A percentile compares a stretch with the other conserved stretches of the same genome.
These are phyloP conservation scores for Melastoma candidum DNA, from an alignment of 441 rosid species.

Conservation along the genomic window DNA sequence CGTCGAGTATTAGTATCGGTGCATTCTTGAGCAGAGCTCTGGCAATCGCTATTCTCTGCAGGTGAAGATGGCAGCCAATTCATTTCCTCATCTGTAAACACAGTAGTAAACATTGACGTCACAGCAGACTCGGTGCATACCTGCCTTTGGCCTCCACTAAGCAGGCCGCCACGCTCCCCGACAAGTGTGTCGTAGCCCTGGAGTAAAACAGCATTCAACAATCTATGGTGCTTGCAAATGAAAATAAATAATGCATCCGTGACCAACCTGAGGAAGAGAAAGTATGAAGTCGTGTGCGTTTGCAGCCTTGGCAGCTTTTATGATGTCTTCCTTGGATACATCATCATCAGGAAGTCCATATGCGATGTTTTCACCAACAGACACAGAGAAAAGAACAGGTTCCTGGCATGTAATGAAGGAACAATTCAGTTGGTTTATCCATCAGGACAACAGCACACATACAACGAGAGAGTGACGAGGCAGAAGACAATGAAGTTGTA, in stretches of 20 bases:
- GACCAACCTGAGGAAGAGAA: conserved; percentile 75
- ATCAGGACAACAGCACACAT: too few species aligned
- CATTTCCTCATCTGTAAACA: conserved; percentile 4
- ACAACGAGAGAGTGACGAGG: too few species aligned
- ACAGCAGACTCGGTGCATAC: conserved; percentile 20
- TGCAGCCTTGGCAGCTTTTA: conserved; percentile 92
- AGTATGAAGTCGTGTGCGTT: conserved; percentile 93
- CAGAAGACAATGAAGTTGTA: too few species aligned
- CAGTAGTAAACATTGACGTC: not conserved
- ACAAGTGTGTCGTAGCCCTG: conserved; percentile 92
- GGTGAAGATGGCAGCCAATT: conserved; percentile 14
- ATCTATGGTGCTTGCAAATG: not conserved
- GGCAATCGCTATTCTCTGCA: conserved; percentile 88
- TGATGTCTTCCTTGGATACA: conserved; percentile 78
- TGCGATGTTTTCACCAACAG: conserved; percentile 94
- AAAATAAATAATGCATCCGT: conserved; percentile 11
- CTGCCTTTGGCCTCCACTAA: conserved; percentile 98
- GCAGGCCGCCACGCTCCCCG: conserved; percentile 90
- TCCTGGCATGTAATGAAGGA: conserved; percentile 33
- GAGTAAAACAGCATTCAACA: conserved; percentile 16
- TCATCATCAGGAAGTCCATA: conserved; percentile 91
- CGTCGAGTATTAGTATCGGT: conserved; percentile 76
- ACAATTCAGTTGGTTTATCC: not conserved
- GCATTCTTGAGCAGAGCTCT: conserved; percentile 83
- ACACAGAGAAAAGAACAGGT: conserved; percentile 81